A percentile compares a stretch with the other conserved stretches of the same genome.
Evolutionary conservation across 148 eudicot genomes (phyloP).

Genomic region (Chenopodium formosanum): DNA sequence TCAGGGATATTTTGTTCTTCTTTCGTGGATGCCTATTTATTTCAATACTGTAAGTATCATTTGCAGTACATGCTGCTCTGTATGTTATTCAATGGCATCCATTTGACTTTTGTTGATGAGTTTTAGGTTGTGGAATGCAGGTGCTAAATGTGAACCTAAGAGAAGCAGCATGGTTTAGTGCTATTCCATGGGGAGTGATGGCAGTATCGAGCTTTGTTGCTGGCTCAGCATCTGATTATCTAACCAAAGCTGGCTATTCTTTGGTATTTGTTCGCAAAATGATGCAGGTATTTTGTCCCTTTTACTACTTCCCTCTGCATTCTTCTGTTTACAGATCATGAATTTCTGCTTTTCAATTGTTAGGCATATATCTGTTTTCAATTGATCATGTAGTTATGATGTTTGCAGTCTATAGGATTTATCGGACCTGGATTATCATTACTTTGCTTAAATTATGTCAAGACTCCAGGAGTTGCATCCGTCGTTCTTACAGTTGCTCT

Average conservation of each 20-base stretch:
- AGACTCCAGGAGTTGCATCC: slow-evolving; percentile 65
- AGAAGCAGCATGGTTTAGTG: slow-evolving; percentile 99
- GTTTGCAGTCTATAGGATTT: slow-evolving; percentile 81
- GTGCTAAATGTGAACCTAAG: slow-evolving; percentile 80
- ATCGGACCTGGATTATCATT: slow-evolving; percentile 86
- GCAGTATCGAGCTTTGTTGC: slow-evolving; percentile 86
- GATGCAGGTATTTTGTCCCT: slow-evolving; percentile 66
- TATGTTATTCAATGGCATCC: not conserved
- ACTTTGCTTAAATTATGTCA: slow-evolving; percentile 77
- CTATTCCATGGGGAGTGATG: slow-evolving; percentile 97
- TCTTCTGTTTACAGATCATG: not conserved
- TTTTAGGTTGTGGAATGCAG: slow-evolving; percentile 27
- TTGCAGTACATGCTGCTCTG: not conserved
- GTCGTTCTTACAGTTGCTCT: slow-evolving; percentile 65
- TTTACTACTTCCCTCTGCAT: not conserved
- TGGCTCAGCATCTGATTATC: slow-evolving; percentile 70
- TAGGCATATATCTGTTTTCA: not conserved
- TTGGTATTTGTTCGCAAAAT: slow-evolving; percentile 68
- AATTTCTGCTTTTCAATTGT: not conserved
- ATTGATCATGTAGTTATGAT: not conserved
- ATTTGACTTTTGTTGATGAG: not conserved
- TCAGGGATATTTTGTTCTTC: slow-evolving; percentile 99
- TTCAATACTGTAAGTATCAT: slow-evolving; percentile 71
- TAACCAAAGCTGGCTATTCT: slow-evolving; percentile 64
- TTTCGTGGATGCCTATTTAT: slow-evolving; percentile 97